Evolutionary conservation across 2,329 filamentous ascomycete species (phyloP), one percentile per base, ranked within the genome.

Genomic region (Fusarium sacchari): DNA sequence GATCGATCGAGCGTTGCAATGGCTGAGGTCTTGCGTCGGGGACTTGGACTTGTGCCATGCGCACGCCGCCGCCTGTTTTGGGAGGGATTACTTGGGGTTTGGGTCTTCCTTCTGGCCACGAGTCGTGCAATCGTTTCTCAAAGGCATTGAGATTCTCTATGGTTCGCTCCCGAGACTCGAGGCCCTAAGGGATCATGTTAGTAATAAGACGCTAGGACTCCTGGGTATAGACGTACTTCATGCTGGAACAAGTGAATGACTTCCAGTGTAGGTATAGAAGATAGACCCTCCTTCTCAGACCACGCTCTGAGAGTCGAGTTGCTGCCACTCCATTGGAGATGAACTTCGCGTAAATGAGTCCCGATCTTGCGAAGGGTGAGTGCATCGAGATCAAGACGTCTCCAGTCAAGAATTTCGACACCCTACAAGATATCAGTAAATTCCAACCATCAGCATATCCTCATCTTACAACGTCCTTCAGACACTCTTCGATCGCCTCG

Each of bases 271-370:
- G 60, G 60, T 10, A 64, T 58, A 2, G 24, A 26, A 15, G 68
- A 49, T 2, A 71, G 42, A 4, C 68, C 68, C 17, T 60, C 68
- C 4, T 43, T 64, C 30, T 60, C 68, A 2, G 64, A 71, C 68
- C 64, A 71, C 6, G 64, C 37, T 49, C 64, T 13, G 3, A 71
- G 39, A 5, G 64, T 56, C 2, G 64, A 34, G 7, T 71, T 71
- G 13, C 60, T 68, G 2, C 61, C 66, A 20, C 69, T 71, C 66
- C 69, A 71, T 6, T 69, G 61, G 17, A 71, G 61, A 1, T 49
- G 42, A 11, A 71, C 24, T 7, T 71, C 65, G 14, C 66, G 57
- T 18, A 71, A 43, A 17, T 53, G 43, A 8, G 34, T 12, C 5
- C 69, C 57, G 13, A 62, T 39, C 40, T 56, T 28, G 11, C 26